A percentile compares a stretch with the other conserved stretches of the same genome.
Evolutionary conservation across 345 rosid species (phyloP).

Genomic region (Rhizophora apiculata): DNA sequence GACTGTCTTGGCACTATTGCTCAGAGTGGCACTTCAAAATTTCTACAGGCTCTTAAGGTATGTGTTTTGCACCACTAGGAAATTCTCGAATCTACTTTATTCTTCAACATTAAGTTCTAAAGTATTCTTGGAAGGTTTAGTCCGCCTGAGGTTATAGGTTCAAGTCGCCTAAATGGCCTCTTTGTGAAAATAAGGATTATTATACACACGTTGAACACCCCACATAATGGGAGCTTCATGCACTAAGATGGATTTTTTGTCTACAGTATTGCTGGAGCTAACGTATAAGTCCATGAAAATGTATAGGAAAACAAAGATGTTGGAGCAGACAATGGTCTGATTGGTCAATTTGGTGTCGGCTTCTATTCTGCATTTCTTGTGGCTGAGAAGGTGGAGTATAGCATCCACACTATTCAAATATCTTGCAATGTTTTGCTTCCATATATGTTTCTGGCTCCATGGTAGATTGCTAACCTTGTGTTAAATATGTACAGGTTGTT

Average conservation of each 20-base stretch:
- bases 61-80: background rate
- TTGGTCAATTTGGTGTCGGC: slow-evolving; percentile 99
- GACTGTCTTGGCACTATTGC: slow-evolving; percentile 99
- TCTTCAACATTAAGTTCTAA: background rate
- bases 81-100: background rate
- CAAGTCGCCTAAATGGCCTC: too few species aligned
- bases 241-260: background rate
- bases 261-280: background rate
- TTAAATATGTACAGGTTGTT: slow-evolving; percentile 53
- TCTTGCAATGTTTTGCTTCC: background rate
- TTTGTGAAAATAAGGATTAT: too few species aligned
- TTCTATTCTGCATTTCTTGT: slow-evolving; percentile 98
- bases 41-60: slow-evolving; percentile 91
- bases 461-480: slow-evolving; percentile 4
- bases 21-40: slow-evolving; percentile 96
- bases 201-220: too few species aligned
- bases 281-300: slow-evolving; percentile 5
- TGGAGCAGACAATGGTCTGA: slow-evolving; percentile 85
- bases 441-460: background rate
- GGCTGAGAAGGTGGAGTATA: slow-evolving; percentile 70
- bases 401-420: background rate
- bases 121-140: too few species aligned
- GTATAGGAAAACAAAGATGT: slow-evolving; percentile 80
- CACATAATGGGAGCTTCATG: too few species aligned
- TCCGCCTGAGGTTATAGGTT: too few species aligned